Evolutionary conservation across 352 stramenopile genomes (phyloP).

Genomic region (Phytophthora pluvialis): DNA sequence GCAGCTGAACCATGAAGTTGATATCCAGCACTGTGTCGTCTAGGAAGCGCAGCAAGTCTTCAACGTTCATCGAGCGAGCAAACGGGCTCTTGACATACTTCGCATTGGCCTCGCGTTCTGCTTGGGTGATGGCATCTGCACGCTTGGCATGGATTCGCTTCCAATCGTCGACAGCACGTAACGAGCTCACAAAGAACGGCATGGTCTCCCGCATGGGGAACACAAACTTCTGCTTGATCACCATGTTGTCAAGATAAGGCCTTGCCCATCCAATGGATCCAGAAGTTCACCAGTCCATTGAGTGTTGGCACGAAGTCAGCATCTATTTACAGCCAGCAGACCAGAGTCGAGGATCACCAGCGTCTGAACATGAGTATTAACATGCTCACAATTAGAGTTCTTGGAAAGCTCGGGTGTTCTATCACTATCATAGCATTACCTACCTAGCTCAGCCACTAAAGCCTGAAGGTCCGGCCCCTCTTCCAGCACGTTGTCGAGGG

Average conservation of each 20-base stretch:
- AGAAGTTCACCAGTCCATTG: constrained; percentile 9
- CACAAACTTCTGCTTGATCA: constrained; percentile 55
- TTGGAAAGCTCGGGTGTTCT: constrained; percentile 8
- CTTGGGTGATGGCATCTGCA: constrained; percentile 57
- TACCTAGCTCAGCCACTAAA: constrained; percentile 21
- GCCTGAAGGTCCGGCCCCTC: constrained; percentile 17
- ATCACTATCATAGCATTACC: constrained; percentile 18
- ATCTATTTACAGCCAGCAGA: constrained; percentile 37
- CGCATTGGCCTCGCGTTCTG: constrained; percentile 69
- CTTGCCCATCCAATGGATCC: constrained; percentile 15
- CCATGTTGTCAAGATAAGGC: constrained; percentile 9
- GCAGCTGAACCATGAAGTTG: constrained; percentile 85
- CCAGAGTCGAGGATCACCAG: constrained; percentile 19
- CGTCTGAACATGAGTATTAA: constrained; percentile 12
- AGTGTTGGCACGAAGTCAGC: constrained; percentile 4
- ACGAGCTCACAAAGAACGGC: constrained; percentile 80
- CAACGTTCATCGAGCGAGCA: constrained; percentile 60
- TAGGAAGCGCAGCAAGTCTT: constrained; percentile 74
- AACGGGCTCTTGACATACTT: constrained; percentile 83
- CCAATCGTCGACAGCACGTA: constrained; percentile 75
- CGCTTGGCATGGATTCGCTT: constrained; percentile 69
- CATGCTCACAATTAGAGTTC: constrained; percentile 30
- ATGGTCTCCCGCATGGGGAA: constrained; percentile 78
- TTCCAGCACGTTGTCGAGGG: constrained; percentile 43
- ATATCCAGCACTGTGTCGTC: constrained; percentile 81